Conservation (phyloP, 2,329 filamentous ascomycete species). For the Talaromyces rugulosus region DNA sequence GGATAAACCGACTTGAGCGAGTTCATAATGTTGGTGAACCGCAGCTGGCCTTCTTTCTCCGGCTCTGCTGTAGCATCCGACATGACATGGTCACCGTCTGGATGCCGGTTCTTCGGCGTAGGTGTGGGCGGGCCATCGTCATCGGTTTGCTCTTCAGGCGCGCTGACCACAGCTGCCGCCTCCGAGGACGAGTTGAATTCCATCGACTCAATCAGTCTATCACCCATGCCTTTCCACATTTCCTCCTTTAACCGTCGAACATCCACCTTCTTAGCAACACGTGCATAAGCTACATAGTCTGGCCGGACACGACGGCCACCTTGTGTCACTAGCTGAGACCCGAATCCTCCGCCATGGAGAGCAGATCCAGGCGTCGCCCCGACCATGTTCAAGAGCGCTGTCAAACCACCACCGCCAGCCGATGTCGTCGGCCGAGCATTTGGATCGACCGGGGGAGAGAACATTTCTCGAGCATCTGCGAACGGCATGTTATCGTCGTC, state of each 20-base stretch:
- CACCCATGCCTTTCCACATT: constrained; percentile 61
- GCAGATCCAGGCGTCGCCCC: constrained; percentile 34
- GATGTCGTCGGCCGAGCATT: constrained; percentile 30
- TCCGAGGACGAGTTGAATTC: constrained; percentile 29
- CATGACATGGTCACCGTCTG: constrained; percentile 23
- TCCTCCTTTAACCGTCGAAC: constrained; percentile 61
- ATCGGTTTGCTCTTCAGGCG: constrained; percentile 13
- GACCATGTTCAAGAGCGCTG: constrained; percentile 40
- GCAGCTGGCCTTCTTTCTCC: constrained; percentile 56
- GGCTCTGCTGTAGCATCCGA: constrained; percentile 26
- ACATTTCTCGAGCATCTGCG: constrained; percentile 46
- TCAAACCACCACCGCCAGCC: constrained; percentile 31
- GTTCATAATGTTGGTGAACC: constrained; percentile 91
- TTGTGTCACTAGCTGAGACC: constrained; percentile 60
- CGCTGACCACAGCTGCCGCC: constrained; percentile 20
- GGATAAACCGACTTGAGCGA: constrained; percentile 81
- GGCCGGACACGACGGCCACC: constrained; percentile 54
- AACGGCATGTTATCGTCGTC: constrained; percentile 46
- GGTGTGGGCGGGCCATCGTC: constrained; percentile 20
- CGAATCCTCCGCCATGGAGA: constrained; percentile 53
- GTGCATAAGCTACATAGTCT: constrained; percentile 63
- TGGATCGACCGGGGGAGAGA: constrained; percentile 35
- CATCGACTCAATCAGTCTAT: constrained; percentile 33
- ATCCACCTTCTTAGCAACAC: constrained; percentile 64
- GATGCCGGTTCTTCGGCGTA: constrained; percentile 28